A percentile compares a stretch with the other conserved stretches of the same genome.
Conservation (phyloP, 108 stramenopile genomes). For the Pseudonitzschia multiseries region DNA sequence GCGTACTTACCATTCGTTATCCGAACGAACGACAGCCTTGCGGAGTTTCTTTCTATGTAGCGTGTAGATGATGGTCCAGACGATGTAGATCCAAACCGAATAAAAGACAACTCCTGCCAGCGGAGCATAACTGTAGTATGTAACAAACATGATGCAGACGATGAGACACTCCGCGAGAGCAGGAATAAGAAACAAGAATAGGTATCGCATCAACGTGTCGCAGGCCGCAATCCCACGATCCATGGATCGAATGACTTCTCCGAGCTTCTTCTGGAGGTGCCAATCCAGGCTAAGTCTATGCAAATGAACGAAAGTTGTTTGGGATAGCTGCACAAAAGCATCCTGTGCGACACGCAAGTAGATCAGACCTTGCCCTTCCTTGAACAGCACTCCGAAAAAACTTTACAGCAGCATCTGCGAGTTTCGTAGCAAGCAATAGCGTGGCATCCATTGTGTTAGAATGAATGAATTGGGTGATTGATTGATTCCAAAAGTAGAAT, state of each 20-base stretch:
- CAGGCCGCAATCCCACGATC: constrained; percentile 91
- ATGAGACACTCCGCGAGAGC: constrained; percentile 87
- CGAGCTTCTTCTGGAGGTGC: constrained; percentile 94
- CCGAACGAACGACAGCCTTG: constrained; percentile 77
- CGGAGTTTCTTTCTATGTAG: constrained; percentile 97
- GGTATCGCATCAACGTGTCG: constrained; percentile 82
- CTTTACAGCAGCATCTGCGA: constrained; percentile 48
- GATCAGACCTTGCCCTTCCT: constrained; percentile 89
- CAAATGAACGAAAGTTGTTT: constrained; percentile 88
- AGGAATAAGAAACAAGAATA: constrained; percentile 93
- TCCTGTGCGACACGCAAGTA: constrained; percentile 97
- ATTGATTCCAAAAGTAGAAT: neutral
- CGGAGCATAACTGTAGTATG: constrained; percentile 82
- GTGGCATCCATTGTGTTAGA: neutral
- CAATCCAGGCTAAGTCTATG: constrained; percentile 91
- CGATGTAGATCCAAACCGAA: constrained; percentile 87
- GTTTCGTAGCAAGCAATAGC: neutral
- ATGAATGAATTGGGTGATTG: neutral
- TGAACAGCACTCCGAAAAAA: constrained; percentile 71
- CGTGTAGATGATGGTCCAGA: constrained; percentile 90
- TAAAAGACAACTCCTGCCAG: constrained; percentile 82
- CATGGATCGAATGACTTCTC: constrained; percentile 91
- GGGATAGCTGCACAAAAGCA: constrained; percentile 92
- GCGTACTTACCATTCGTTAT: constrained; percentile 78
- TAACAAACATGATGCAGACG: constrained; percentile 89